Evolutionary conservation across 257 asterid genomes (phyloP).

Genomic region (Lavandula angustifolia): DNA sequence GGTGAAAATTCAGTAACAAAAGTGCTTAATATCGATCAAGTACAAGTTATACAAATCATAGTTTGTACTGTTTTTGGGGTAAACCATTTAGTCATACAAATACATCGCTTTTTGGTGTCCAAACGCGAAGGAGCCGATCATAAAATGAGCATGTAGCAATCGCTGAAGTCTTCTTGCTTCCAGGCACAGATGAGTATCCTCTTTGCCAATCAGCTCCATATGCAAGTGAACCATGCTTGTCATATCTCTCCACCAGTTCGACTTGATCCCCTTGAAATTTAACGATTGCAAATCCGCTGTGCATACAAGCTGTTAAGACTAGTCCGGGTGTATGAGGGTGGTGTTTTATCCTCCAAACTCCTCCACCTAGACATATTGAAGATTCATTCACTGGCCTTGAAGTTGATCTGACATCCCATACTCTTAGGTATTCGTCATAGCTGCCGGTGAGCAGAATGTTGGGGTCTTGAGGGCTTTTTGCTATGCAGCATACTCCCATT

Average conservation of each 20-base stretch:
- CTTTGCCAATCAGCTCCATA: conserved; percentile 88
- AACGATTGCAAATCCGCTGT: conserved; percentile 77
- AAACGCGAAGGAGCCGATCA: conserved; percentile 69
- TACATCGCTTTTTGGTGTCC: conserved; percentile 48
- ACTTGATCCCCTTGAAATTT: conserved; percentile 45
- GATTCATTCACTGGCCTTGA: conserved; percentile 55
- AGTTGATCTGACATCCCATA: conserved; percentile 83
- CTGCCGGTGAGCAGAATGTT: conserved; percentile 73
- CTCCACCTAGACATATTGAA: conserved; percentile 67
- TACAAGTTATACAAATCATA: neutral
- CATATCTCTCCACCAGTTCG: conserved; percentile 54
- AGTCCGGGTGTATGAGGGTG: conserved; percentile 62
- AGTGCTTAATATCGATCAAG: neutral
- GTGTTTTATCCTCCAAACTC: conserved; percentile 93
- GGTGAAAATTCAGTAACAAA: neutral
- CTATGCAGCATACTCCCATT: conserved; percentile 86
- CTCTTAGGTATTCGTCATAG: conserved; percentile 78
- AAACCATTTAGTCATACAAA: conserved; percentile 28
- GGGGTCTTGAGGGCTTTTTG: conserved; percentile 70
- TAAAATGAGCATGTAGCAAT: conserved; percentile 92
- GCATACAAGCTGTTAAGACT: conserved; percentile 87
- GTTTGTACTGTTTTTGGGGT: neutral
- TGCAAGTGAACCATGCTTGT: conserved; percentile 76
- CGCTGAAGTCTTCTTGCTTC: conserved; percentile 40
- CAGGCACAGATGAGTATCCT: conserved; percentile 35